Evolutionary conservation across 2,329 filamentous ascomycete species (phyloP).

Genomic region (Diaporthe capsici): DNA sequence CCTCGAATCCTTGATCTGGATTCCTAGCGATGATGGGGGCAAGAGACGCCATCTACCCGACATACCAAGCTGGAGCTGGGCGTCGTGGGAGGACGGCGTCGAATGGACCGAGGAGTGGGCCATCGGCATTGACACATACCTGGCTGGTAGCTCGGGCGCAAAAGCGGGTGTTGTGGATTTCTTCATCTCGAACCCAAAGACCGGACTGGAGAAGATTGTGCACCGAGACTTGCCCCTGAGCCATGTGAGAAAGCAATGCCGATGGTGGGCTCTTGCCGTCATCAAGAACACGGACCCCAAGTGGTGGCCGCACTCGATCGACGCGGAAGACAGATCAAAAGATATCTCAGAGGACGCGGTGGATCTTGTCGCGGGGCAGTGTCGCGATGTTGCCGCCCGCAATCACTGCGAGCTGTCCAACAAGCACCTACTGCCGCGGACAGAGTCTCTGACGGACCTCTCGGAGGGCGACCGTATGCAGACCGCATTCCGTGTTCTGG

Average conservation of each 20-base stretch:
- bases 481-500: neutral
- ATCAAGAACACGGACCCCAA: neutral
- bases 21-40: neutral
- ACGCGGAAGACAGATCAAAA: neutral
- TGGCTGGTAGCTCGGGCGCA: neutral
- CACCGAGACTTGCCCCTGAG: neutral
- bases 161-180: neutral
- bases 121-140: neutral
- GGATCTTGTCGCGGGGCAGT: neutral
- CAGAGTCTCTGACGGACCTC: neutral
- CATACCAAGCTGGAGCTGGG: neutral
- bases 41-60: neutral
- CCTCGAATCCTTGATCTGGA: neutral
- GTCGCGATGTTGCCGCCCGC: neutral
- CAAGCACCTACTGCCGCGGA: neutral
- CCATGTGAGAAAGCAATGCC: neutral
- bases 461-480: neutral
- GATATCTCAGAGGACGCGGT: neutral
- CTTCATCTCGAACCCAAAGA: neutral
- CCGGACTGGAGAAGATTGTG: neutral
- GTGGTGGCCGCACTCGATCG: neutral
- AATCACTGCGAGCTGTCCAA: neutral
- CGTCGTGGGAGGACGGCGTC: neutral
- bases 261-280: neutral
- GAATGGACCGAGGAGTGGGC: neutral